These are phyloP conservation scores for Malus hybrid DNA, from an alignment of 331 rosid genomes.

Conservation along the genomic window DNA sequence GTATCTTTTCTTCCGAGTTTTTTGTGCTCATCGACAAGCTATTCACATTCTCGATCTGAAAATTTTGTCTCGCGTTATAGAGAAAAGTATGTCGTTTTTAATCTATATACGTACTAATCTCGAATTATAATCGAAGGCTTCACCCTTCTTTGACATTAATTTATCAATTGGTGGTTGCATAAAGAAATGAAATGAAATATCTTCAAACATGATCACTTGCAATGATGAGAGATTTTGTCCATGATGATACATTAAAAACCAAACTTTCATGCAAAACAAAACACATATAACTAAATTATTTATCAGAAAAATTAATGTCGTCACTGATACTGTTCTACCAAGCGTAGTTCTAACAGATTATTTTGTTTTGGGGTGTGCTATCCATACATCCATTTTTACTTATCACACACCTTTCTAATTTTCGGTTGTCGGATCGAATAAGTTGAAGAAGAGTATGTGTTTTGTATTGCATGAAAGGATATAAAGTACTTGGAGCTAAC, in stretches of 20 bases:
- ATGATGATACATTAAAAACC: neutral
- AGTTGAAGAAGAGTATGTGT: no score
- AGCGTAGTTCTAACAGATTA: neutral
- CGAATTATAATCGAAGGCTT: neutral
- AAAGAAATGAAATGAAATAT: neutral
- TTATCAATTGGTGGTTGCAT: neutral
- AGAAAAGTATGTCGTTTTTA: neutral
- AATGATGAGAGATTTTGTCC: neutral
- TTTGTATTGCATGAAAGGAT: no score
- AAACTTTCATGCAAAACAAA: neutral
- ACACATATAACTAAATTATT: neutral
- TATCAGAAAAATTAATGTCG: neutral
- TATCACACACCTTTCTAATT: no score
- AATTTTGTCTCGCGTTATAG: no score
- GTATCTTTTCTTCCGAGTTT: neutral
- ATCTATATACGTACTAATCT: neutral
- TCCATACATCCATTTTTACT: no score
- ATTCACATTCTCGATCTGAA: no score
- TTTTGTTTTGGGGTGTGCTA: no score
- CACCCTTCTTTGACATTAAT: neutral
- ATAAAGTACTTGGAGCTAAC: no score
- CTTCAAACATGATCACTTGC: neutral
- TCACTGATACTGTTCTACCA: neutral
- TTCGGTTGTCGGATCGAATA: fast-evolving
- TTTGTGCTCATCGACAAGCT: neutral